Base-by-base conservation (phyloP, 208 protist species). In the Tritrichomonas foetus region DNA sequence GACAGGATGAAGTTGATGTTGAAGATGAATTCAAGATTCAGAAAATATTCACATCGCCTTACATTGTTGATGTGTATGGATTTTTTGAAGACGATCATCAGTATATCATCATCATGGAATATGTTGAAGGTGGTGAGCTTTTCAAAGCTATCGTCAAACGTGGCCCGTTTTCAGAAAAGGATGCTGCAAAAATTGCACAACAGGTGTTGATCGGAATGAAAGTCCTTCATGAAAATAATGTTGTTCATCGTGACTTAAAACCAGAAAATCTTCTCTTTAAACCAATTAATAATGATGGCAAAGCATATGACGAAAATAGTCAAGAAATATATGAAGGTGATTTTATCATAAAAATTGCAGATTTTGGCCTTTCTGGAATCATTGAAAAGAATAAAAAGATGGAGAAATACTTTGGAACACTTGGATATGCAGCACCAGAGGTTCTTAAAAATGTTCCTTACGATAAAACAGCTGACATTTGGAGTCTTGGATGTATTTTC, bases 401-500 rank as follows among this genome's bases (percentile, higher is more conserved):
- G 33, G 30, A 69, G 36, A 41, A 33, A 93, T 72, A 49, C 9
- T 47, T 13, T 66, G 89, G 89, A 33, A 93, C 89, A 93, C 16
- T 44, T 33, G 33, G 55, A 30, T 93, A 72, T 44, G 57, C 89
- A 33, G 89, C 89, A 22, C 89, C 89, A n/a, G 89, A 93, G 22
- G 72, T 93, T 41, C 49, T 93, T 16, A 69, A 93, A 33, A 47
- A 69, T 53, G 27, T 72, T 9, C 50, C 50, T 22, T 93, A 93
- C 50, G 89, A 93, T 33, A 49, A 0, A 1, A 20, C 41, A 50
- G 89, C 72, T 69, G 89, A 93, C 33, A 53, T 72, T 30, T 93
- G 89, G 89, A 36, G 41, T 5, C 50, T 93, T 93, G 89, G 89
- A 3, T 50, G 66, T 0, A 93, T 72, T 30, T 25, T 93, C 27